These are phyloP conservation scores for Alternaria sp. DNA, from an alignment of 2,329 filamentous ascomycete species.

Conservation along the genomic window DNA sequence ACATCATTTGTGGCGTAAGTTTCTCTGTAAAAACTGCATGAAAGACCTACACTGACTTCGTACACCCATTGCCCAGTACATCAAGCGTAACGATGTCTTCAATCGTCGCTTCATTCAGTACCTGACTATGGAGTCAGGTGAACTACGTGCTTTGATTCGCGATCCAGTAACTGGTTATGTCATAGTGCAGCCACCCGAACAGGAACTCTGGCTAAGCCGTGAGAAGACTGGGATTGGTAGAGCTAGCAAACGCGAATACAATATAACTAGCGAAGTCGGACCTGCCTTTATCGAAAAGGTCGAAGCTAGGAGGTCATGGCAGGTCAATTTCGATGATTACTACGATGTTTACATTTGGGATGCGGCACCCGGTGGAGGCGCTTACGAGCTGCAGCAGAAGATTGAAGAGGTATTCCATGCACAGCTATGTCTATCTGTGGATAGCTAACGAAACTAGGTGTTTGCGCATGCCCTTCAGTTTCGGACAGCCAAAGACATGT, in stretches of 20 bases:
- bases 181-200: slow-evolving; percentile 48
- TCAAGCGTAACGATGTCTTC: slow-evolving; percentile 54
- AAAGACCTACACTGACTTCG: too few relatives aligned
- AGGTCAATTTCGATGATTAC: slow-evolving; percentile 54
- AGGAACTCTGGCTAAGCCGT: slow-evolving; percentile 52
- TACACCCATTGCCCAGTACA: slow-evolving; percentile 26
- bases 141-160: slow-evolving; percentile 38
- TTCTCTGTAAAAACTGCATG: too few relatives aligned
- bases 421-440: background rate
- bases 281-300: slow-evolving; percentile 53
- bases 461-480: slow-evolving; percentile 52
- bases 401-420: slow-evolving; percentile 39
- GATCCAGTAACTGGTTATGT: background rate
- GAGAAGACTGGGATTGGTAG: slow-evolving; percentile 52
- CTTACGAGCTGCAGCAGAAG: slow-evolving; percentile 39
- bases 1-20: slow-evolving; percentile 50
- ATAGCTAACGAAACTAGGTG: slow-evolving; percentile 29
- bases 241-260: slow-evolving; percentile 51
- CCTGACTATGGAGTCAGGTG: slow-evolving; percentile 50
- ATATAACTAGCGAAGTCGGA: slow-evolving; percentile 46
- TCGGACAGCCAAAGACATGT: slow-evolving; percentile 40
- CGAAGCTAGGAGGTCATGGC: slow-evolving; percentile 48
- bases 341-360: slow-evolving; percentile 57
- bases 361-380: slow-evolving; percentile 43
- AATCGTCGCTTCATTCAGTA: slow-evolving; percentile 56